Evolutionary conservation across 2,329 filamentous ascomycete genomes (phyloP).

Genomic region (Aspergillus fumigatiaffinis): DNA sequence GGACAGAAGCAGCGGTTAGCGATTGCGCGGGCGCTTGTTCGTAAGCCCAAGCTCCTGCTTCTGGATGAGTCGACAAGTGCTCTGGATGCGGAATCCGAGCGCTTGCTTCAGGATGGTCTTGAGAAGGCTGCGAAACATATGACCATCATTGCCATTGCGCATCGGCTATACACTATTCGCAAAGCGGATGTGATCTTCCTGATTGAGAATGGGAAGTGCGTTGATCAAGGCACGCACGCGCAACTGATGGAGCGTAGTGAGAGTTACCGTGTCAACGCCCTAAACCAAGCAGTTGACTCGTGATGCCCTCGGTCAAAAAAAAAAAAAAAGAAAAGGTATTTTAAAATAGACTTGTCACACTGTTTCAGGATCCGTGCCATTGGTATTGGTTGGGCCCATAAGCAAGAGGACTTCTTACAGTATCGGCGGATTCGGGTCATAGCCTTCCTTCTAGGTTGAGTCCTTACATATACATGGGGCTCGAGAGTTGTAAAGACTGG

Average conservation of each 20-base stretch:
- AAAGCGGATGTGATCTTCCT: slow-evolving; percentile 42
- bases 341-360: too few relatives aligned
- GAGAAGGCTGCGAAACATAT: slow-evolving; percentile 62
- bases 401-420: too few relatives aligned
- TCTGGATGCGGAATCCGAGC: slow-evolving; percentile 81
- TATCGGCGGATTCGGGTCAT: too few relatives aligned
- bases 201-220: slow-evolving; percentile 30
- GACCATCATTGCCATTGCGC: slow-evolving; percentile 37
- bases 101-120: slow-evolving; percentile 77
- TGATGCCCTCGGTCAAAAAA: too few relatives aligned
- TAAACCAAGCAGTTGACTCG: not conserved
- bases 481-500: too few relatives aligned
- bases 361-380: too few relatives aligned
- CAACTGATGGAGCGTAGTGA: not conserved
- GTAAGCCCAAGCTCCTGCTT: slow-evolving; percentile 74
- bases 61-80: slow-evolving; percentile 87
- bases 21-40: slow-evolving; percentile 75
- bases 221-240: not conserved
- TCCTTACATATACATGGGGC: too few relatives aligned
- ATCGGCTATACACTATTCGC: slow-evolving; percentile 40
- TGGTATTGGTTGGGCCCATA: too few relatives aligned
- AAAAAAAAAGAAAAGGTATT: too few relatives aligned
- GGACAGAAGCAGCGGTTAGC: slow-evolving; percentile 75
- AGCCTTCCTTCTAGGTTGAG: too few relatives aligned
- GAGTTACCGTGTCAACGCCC: not conserved